These are phyloP conservation scores for Acacia confusa DNA, from an alignment of 306 rosid species.

Conservation along the genomic window DNA sequence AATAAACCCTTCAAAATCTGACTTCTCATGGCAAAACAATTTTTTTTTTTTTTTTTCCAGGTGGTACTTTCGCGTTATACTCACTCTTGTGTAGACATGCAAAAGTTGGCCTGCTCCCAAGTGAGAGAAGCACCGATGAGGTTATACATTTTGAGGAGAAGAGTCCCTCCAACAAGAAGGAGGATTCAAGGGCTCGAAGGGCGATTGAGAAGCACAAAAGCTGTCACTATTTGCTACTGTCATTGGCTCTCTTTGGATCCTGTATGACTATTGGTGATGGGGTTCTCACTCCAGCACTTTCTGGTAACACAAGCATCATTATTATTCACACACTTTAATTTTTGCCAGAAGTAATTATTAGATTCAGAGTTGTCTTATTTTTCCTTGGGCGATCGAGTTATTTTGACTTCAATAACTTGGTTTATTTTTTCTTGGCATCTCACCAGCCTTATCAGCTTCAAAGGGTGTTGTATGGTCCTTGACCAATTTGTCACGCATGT, in stretches of 20 bases:
- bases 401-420: not conserved
- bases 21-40: conserved; percentile 5
- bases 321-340: not conserved
- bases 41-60: conserved; percentile 20
- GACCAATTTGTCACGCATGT: conserved; percentile 35
- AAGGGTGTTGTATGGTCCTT: conserved; percentile 66
- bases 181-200: conserved; percentile 64
- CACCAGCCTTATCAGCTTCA: conserved; percentile 69
- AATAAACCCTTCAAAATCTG: conserved; percentile 12
- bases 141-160: conserved; percentile 44
- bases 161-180: conserved; percentile 38
- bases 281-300: conserved; percentile 82
- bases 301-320: conserved; percentile 46
- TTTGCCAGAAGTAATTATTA: not conserved
- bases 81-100: conserved; percentile 85
- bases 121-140: conserved; percentile 51
- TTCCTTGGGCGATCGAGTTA: not conserved
- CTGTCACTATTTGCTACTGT: conserved; percentile 62
- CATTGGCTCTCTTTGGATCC: conserved; percentile 74
- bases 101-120: conserved; percentile 74
- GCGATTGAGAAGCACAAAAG: conserved; percentile 63
- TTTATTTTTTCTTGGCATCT: conserved; percentile 15
- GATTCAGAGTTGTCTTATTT: not conserved
- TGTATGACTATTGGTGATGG: conserved; percentile 76
- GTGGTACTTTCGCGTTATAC: conserved; percentile 81